phyloP scores from a whole-genome alignment of 805 yeast genomes.

The Metschnikowia shivogae region DNA sequence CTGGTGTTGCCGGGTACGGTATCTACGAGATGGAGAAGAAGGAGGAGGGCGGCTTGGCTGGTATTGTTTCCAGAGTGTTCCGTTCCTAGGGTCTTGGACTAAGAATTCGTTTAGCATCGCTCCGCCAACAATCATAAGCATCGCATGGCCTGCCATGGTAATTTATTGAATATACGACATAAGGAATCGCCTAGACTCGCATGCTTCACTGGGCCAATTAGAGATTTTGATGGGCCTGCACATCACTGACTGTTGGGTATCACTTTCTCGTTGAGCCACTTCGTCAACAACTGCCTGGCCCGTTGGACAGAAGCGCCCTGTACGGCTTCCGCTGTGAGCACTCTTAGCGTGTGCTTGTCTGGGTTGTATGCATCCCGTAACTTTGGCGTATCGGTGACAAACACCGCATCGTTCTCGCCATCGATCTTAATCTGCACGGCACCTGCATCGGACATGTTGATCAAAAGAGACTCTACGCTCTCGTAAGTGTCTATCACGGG shows the following conservation, averaged over 20 bases:
- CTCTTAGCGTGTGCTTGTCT: constrained; percentile 18
- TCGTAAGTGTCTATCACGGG: constrained; percentile 2
- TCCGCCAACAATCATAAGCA: background rate
- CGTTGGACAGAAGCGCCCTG: constrained; percentile 15
- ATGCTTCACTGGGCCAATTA: too few relatives aligned
- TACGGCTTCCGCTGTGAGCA: constrained; percentile 25
- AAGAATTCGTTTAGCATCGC: too few relatives aligned
- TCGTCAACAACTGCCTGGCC: constrained; percentile 18
- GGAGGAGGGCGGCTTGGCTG: constrained; percentile 57
- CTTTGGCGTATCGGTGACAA: constrained; percentile 17
- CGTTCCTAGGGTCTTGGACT: constrained; percentile 24
- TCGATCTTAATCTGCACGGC: constrained; percentile 27
- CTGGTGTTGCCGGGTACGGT: constrained; percentile 66
- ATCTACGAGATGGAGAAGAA: constrained; percentile 63
- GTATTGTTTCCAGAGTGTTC: constrained; percentile 40
- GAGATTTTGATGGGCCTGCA: background rate
- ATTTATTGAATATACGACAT: constrained; percentile 5
- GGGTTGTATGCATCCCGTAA: constrained; percentile 33
- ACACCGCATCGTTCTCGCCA: constrained; percentile 18
- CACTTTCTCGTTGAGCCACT: constrained; percentile 21
- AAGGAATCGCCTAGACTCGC: background rate
- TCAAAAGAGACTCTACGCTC: constrained; percentile 20
- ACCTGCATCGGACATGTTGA: constrained; percentile 24
- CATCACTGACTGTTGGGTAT: background rate
- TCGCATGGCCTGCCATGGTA: constrained; percentile 1